phyloP scores from a whole-genome alignment of 202 grass and related monocot genomes.

The Panicum hallii region DNA sequence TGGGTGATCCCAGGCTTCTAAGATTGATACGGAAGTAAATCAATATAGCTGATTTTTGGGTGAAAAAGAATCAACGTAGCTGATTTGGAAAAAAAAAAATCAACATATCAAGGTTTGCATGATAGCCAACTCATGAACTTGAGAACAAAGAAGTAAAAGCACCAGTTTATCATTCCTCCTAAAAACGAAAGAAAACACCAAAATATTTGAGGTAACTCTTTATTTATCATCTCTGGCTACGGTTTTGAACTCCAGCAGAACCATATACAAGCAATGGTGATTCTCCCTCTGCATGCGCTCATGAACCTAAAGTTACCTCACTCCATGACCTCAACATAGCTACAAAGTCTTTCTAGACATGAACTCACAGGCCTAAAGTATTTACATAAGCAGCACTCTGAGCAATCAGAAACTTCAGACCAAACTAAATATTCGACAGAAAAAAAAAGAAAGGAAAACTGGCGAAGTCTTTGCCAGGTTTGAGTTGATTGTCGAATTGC shows the following conservation, averaged over 20 bases:
- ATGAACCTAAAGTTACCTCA: not conserved
- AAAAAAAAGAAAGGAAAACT: not conserved
- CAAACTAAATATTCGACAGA: conserved; percentile 19
- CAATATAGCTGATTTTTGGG: too few relatives aligned
- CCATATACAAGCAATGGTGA: not conserved
- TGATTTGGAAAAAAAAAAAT: too few relatives aligned
- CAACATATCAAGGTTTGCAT: conserved; percentile 1
- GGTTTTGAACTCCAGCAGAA: conserved; percentile 2
- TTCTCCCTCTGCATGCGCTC: not conserved
- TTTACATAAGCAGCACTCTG: conserved; percentile 32
- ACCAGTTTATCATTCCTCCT: not conserved
- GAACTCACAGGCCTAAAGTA: conserved; percentile 14
- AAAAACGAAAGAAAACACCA: not conserved
- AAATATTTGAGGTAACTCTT: not conserved
- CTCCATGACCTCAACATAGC: not conserved
- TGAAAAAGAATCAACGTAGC: too few relatives aligned
- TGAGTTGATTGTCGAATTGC: conserved; percentile 23
- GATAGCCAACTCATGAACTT: conserved; percentile 12
- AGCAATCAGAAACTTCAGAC: conserved; percentile 27
- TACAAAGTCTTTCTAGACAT: conserved; percentile 6
- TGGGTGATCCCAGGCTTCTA: too few relatives aligned
- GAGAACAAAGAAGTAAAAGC: not conserved
- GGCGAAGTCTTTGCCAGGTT: conserved; percentile 6
- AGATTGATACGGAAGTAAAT: too few relatives aligned
- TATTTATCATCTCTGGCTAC: not conserved